Conservation (phyloP, 331 rosid genomes). For the Cydonia oblonga region DNA sequence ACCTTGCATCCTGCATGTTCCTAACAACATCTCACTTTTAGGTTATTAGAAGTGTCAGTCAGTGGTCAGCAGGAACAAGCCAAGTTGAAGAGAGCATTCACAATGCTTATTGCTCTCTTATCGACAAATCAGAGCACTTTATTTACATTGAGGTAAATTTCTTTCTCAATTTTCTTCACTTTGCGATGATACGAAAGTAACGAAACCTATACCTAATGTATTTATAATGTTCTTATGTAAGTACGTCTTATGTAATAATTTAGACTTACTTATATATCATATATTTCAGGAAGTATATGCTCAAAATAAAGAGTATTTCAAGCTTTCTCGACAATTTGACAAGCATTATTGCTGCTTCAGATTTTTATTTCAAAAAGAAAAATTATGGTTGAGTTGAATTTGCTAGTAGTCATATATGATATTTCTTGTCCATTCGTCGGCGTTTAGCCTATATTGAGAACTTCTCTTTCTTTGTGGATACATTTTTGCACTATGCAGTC, state of each 20-base stretch:
- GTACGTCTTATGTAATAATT: not conserved
- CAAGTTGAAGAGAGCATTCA: slow-evolving; percentile 92
- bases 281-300: not conserved
- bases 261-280: not conserved
- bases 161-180: slow-evolving; percentile 2
- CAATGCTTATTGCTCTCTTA: slow-evolving; percentile 86
- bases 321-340: not conserved
- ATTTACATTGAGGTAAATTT: slow-evolving; percentile 81
- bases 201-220: not conserved
- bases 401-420: not conserved
- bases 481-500: not conserved
- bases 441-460: not conserved
- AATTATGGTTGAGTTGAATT: not conserved
- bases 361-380: no score
- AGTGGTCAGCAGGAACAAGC: slow-evolving; percentile 99
- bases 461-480: not conserved
- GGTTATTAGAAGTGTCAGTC: slow-evolving; percentile 97
- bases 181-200: not conserved
- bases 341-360: not conserved
- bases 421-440: slow-evolving; percentile 2
- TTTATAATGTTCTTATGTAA: not conserved
- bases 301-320: not conserved
- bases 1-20: not conserved
- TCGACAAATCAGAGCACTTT: slow-evolving; percentile 85
- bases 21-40: slow-evolving; percentile 26